Base-by-base conservation (phyloP, 169 alveolate genomes). In the Plasmodium billcollinsi region DNA sequence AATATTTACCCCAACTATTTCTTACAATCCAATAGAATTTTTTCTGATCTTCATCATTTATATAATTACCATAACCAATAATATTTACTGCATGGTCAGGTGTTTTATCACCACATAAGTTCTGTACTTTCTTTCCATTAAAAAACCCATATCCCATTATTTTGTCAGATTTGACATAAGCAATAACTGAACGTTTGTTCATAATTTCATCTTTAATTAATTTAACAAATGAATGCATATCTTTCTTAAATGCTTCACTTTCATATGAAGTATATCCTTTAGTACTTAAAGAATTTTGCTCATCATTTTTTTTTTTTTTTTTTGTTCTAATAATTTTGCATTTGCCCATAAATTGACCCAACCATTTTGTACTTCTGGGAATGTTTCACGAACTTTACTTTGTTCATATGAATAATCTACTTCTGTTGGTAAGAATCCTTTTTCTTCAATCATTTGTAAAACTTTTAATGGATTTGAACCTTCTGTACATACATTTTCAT, bases 31-130 rank as follows among this genome's bases (percentile, higher is more conserved):
- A 74, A 20, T 74, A 74, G 4, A 75, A 45, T 15, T 78, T 69
- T 9, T 62, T 74, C 63, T 58, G 21, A 14, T 56, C 88, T 39
- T 71, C 56, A 12, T 12, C 43, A 33, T 62, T 52, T 12, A 75
- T 18, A 56, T 88, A 88, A 21, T 49, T 63, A 3, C 93, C 93
- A 75, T 63, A 88, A 5, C 93, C 93, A 20, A 88, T 49, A 24
- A 75, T 70, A 45, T 54, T 74, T 18, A 88, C 62, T 12, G 88
- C 88, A 56, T 75, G 93, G 2, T 75, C 88, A 33, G 72, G 65
- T 21, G 47, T 88, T n/a, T 75, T 14, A 33, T 50, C 29, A 43
- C 80, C 88, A 59, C 93, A 88, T 7, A 75, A 54, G 1, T 33
- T 74, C 0, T 39, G 75, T 1, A 88, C 91, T 11, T 88, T 88